Conservation (phyloP, 176 grass and related monocot genomes). For the barley (Hordeum vulgare) region DNA sequence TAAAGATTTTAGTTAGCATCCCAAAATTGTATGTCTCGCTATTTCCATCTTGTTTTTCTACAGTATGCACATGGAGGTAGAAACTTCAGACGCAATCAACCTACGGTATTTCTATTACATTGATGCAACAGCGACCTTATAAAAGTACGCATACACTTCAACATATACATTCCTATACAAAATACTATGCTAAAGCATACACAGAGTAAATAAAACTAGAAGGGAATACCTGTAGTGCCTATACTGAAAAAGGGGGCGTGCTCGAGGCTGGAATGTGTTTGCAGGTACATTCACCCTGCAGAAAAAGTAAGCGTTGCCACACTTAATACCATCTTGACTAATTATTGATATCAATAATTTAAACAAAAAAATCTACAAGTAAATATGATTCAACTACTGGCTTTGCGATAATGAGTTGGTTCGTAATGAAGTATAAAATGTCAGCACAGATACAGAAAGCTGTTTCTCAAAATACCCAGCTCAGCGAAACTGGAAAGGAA, state of each 20-base stretch:
- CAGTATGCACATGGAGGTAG: not conserved
- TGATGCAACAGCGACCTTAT: conserved; percentile 6
- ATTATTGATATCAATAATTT: not conserved
- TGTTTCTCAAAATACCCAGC: not conserved
- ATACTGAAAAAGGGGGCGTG: conserved; percentile 89
- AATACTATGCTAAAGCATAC: not conserved
- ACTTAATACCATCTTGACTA: not conserved
- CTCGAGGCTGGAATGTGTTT: conserved; percentile 89
- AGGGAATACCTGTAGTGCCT: conserved; percentile 85
- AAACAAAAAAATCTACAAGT: not conserved
- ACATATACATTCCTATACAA: not conserved
- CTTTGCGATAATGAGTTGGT: not conserved
- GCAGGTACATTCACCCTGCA: conserved; percentile 72
- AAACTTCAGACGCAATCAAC: not conserved
- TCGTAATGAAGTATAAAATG: not conserved
- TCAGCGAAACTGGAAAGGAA: not conserved
- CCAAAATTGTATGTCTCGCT: not conserved
- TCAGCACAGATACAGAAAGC: not conserved
- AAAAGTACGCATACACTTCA: not conserved
- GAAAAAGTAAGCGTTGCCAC: conserved; percentile 18
- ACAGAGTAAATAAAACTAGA: conserved; percentile 9
- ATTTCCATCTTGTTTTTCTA: not conserved
- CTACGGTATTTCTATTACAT: not conserved
- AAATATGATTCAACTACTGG: not conserved
- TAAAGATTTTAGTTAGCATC: not conserved